These are phyloP conservation scores for Saxophila tyrrhenica DNA, from an alignment of 495 filamentous ascomycete species.

Conservation along the genomic window DNA sequence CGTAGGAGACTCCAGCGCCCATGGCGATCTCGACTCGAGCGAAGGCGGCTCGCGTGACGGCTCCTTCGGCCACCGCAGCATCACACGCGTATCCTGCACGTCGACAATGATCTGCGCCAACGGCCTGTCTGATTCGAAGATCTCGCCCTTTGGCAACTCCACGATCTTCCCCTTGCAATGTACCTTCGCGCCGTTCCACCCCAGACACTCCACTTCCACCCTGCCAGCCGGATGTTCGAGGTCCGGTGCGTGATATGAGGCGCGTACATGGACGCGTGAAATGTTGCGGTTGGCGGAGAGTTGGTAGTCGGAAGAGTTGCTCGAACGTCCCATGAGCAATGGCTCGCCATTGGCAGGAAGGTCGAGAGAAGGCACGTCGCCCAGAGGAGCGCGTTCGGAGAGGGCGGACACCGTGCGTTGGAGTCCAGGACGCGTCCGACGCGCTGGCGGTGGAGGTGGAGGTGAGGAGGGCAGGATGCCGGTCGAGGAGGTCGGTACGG, in stretches of 20 bases:
- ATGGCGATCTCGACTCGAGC: slow-evolving; percentile 55
- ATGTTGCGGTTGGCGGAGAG: slow-evolving; percentile 83
- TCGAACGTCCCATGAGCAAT: slow-evolving; percentile 79
- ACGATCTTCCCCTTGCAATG: slow-evolving; percentile 83
- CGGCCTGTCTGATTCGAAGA: slow-evolving; percentile 83
- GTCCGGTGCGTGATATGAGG: slow-evolving; percentile 61
- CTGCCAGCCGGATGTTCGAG: slow-evolving; percentile 39
- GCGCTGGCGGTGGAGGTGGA: slow-evolving; percentile 32
- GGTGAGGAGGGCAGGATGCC: slow-evolving; percentile 86
- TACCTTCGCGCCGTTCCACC: slow-evolving; percentile 91
- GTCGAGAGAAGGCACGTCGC: slow-evolving; percentile 64
- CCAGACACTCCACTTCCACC: slow-evolving; percentile 78
- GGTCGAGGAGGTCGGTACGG: slow-evolving; percentile 85
- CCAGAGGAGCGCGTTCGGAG: slow-evolving; percentile 76
- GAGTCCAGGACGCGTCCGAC: slow-evolving; percentile 40
- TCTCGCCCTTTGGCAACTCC: slow-evolving; percentile 77
- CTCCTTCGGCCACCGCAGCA: slow-evolving; percentile 71
- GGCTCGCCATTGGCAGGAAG: slow-evolving; percentile 74
- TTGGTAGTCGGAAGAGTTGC: slow-evolving; percentile 83
- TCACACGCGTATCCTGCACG: slow-evolving; percentile 81
- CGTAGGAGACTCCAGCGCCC: slow-evolving; percentile 42
- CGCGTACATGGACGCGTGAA: slow-evolving; percentile 84
- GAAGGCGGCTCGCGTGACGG: slow-evolving; percentile 49
- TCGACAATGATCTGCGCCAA: slow-evolving; percentile 89
- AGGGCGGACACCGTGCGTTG: slow-evolving; percentile 53